Percentiles rank a stretch among this genome's conserved stretches.
These are phyloP conservation scores for Stachybotrys elegans DNA, from an alignment of 2,329 filamentous ascomycete genomes.

Conservation along the genomic window DNA sequence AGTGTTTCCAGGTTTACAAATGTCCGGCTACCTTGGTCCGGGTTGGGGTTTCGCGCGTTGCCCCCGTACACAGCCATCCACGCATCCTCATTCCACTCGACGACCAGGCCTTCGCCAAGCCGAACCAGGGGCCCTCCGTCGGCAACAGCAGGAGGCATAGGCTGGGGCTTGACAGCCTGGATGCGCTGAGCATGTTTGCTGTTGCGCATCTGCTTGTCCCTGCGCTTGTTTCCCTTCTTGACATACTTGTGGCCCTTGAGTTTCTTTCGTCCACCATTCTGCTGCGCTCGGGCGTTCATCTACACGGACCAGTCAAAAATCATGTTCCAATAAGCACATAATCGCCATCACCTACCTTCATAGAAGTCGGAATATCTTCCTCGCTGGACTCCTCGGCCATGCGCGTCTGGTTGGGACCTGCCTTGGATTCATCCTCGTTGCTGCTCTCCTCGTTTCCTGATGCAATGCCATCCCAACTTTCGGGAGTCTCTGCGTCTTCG, in stretches of 20 bases:
- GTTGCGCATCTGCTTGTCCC: slow-evolving; percentile 34
- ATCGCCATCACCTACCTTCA: slow-evolving; percentile 16
- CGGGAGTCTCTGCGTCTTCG: slow-evolving; percentile 45
- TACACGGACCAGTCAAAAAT: slow-evolving; percentile 10
- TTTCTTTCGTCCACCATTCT: slow-evolving; percentile 40
- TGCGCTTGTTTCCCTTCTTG: slow-evolving; percentile 44
- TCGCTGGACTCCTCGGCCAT: slow-evolving; percentile 57
- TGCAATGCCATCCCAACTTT: slow-evolving; percentile 39
- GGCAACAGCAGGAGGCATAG: slow-evolving; percentile 30
- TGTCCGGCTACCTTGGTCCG: slow-evolving; percentile 55
- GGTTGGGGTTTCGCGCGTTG: slow-evolving; percentile 24
- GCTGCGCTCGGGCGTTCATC: slow-evolving; percentile 13
- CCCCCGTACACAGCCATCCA: slow-evolving; percentile 66
- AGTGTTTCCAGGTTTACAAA: slow-evolving; percentile 48
- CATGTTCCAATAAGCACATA: neutral
- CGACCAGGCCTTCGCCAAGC: slow-evolving; percentile 76
- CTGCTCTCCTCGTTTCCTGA: slow-evolving; percentile 48
- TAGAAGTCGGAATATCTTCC: slow-evolving; percentile 35
- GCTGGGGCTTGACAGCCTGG: slow-evolving; percentile 25
- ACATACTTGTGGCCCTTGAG: slow-evolving; percentile 40
- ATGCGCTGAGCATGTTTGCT: slow-evolving; percentile 33
- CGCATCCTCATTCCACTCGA: slow-evolving; percentile 75
- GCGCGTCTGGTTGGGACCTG: slow-evolving; percentile 36
- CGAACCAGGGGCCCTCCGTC: slow-evolving; percentile 64
- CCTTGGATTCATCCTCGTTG: slow-evolving; percentile 40